Base-by-base conservation (phyloP, 2,329 filamentous ascomycete genomes). In the Xenosphaeropsis pyriputrescens region DNA sequence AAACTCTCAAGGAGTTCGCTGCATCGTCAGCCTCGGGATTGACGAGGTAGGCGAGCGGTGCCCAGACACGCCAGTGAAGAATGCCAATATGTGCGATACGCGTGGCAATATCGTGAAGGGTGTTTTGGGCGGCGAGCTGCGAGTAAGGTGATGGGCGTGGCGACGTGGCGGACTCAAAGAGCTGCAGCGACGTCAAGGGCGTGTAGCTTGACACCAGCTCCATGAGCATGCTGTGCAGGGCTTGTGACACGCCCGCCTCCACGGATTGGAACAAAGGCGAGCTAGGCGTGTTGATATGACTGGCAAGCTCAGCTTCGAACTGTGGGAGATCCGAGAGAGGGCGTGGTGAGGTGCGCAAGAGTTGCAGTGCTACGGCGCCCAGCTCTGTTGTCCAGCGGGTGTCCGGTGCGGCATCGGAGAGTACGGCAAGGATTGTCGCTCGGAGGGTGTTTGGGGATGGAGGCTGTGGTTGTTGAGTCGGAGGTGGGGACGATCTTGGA, bases 31-130 rank as follows among this genome's bases (percentile, higher is more conserved):
- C 45, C 37, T 51, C 46, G 3, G 50, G 50, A 42, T 53, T 45
- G 2, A 52, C 48, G 15, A 56, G 46, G 53, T 94, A 94, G 11
- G 81, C 75, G 38, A 93, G 64, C 2, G 74, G 72, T 2, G 73
- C 72, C 85, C 88, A 96, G 3, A 94, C 80, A 35, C 84, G 72
- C 86, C 88, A 95, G 58, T 95, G 86, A 17, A 96, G 62, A 5
- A 91, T 68, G 12, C 83, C 76, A 33, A 95, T 74, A 52, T 95
- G 89, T 5, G 85, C 79, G 36, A 94, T 67, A 34, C 84, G 75
- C 33, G 77, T 79, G 1, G 84, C 75, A 55, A 94, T 73, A 41
- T 85, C 78, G 32, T 69, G 66, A 29, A 82, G 15, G 15, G 19
- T 3, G 41, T 16, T 19, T 16, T 16, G 19, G 18, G 34, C 5